phyloP scores from a whole-genome alignment of 2,329 filamentous ascomycete species.

The Aureobasidium sp. region DNA sequence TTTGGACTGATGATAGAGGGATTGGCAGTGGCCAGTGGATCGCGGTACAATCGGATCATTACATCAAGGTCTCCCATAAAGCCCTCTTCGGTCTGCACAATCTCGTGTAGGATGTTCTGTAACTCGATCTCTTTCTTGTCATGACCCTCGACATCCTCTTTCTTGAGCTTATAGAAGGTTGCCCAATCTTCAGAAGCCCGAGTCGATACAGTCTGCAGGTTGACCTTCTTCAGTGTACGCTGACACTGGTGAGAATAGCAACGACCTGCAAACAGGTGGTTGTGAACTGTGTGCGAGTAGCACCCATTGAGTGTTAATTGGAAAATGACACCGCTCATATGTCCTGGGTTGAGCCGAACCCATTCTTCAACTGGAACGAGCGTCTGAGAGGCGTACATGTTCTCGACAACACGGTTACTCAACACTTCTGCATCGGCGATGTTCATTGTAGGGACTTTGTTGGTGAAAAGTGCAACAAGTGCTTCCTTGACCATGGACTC shows the following conservation, averaged over 20 bases:
- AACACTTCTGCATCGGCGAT: conserved; percentile 90
- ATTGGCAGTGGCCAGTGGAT: conserved; percentile 62
- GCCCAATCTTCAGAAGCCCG: conserved; percentile 72
- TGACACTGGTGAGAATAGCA: conserved; percentile 95
- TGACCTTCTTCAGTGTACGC: conserved; percentile 88
- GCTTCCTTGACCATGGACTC: conserved; percentile 80
- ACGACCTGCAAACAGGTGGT: conserved; percentile 57
- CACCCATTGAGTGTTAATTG: conserved; percentile 88
- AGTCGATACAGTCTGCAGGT: conserved; percentile 65
- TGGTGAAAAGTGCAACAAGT: conserved; percentile 78
- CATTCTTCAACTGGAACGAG: conserved; percentile 89
- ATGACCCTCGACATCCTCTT: conserved; percentile 62
- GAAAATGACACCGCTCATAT: conserved; percentile 82
- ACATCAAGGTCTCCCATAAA: conserved; percentile 89
- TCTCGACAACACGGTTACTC: conserved; percentile 64
- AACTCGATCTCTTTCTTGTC: conserved; percentile 83
- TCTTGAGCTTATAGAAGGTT: conserved; percentile 76
- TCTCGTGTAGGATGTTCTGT: conserved; percentile 91
- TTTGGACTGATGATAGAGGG: conserved; percentile 75
- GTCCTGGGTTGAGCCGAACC: conserved; percentile 80
- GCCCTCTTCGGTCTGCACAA: conserved; percentile 84
- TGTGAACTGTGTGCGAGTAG: conserved; percentile 77
- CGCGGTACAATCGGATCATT: conserved; percentile 74
- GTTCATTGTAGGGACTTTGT: conserved; percentile 97
- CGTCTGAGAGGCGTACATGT: conserved; percentile 71